Base-by-base conservation (phyloP, 2,329 filamentous ascomycete genomes). In the Coniochaeta hoffmannii region DNA sequence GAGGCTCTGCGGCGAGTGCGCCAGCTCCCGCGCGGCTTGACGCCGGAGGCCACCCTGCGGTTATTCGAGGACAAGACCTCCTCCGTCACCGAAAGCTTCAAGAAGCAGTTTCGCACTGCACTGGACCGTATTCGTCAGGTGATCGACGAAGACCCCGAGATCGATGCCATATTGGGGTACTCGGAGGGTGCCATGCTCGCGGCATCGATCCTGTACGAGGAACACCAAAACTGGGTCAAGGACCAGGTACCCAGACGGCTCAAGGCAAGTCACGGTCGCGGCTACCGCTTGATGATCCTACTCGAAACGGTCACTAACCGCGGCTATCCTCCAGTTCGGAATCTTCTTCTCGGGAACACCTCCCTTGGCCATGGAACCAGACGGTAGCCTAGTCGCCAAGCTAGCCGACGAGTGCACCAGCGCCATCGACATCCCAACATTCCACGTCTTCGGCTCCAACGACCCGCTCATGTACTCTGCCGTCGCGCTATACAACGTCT, bases 401-500 rank as follows among this genome's bases (percentile, higher is more conserved):
- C 63, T 71, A 1, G 55, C 58, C 7, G 69, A 72, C 55, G 63
- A 66, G 32, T 59, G 59, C 26, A 66, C 66, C 1, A 58, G 60
- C 7, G 56, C 65, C 11, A 69, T 72, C 54, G 61, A 66, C 55
- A 68, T 71, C 50, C 70, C 68, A 10, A 71, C 68, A 4, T 65
- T 67, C 31, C 69, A 72, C 65, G 69, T 71, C 53, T 65, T 72
- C 57, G 69, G 69, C n/a, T 67, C 66, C 38, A 64, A 60, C 62
- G 77, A 80, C 61, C 76, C 76, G 2, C 79, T 78, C 59, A 63
- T 77, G 1, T 65, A 73, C 31, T 75, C 75, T 0, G 71, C 73
- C 1, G 70, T 78, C 56, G 75, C 76, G 1, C 62, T 79, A 19
- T 77, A 72, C 63, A 78, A 78, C 62, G 67, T 78, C 22, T 80